These are phyloP conservation scores for Dictyostelium citrinum DNA, from an alignment of 78 protist species.

Conservation along the genomic window DNA sequence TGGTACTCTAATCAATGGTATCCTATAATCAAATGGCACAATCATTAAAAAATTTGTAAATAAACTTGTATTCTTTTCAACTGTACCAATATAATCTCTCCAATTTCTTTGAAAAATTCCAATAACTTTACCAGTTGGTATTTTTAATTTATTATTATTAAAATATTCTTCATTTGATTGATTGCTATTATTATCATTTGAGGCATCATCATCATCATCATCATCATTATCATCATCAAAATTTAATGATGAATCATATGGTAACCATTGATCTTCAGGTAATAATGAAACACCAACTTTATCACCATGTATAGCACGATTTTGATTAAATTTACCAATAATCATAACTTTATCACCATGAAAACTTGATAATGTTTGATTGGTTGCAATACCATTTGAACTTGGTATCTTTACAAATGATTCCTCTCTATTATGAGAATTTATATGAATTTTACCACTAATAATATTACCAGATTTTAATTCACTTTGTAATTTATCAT, in stretches of 20 bases:
- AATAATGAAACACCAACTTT: slow-evolving; percentile 47
- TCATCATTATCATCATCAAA: neutral
- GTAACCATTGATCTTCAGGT: slow-evolving; percentile 50
- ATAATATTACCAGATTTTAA: slow-evolving; percentile 48
- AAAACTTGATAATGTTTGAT: neutral
- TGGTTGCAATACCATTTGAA: neutral
- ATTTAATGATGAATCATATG: neutral
- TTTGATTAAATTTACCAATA: slow-evolving; percentile 23
- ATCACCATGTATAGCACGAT: slow-evolving; percentile 65
- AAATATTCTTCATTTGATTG: neutral
- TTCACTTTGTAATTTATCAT: slow-evolving; percentile 33
- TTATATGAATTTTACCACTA: slow-evolving; percentile 34
- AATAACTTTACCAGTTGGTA: slow-evolving; percentile 69
- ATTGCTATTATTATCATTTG: neutral
- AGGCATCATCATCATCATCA: neutral
- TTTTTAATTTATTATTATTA: neutral
- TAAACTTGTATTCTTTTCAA: slow-evolving; percentile 2
- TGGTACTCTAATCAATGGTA: slow-evolving; percentile 80
- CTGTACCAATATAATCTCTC: slow-evolving; percentile 77
- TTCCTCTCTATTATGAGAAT: slow-evolving; percentile 28
- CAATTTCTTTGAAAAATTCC: slow-evolving; percentile 76
- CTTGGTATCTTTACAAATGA: slow-evolving; percentile 40
- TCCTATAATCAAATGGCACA: slow-evolving; percentile 65
- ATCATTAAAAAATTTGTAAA: slow-evolving; percentile 19
- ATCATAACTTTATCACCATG: slow-evolving; percentile 44